Evolutionary conservation across 495 filamentous ascomycete species (phyloP).

Genomic region (Hypoxylon perforatum): DNA sequence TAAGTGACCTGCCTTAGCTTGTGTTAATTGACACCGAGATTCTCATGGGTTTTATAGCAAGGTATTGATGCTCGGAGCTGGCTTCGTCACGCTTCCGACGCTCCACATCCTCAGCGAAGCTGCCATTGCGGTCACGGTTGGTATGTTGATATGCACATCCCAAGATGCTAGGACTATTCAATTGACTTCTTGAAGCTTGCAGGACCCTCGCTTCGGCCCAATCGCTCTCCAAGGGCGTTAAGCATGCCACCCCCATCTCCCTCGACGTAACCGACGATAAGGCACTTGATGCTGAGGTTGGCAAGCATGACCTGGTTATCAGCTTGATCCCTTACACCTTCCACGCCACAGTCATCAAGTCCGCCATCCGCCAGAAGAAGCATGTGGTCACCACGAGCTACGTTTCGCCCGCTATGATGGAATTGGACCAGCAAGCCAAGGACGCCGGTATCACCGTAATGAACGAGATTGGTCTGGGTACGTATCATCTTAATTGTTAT

Average conservation of each 20-base stretch:
- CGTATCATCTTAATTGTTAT: constrained; percentile 47
- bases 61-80: constrained; percentile 79
- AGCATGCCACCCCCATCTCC: constrained; percentile 76
- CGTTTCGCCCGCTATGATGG: constrained; percentile 90
- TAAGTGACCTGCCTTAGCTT: constrained; percentile 6
- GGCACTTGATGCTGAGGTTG: constrained; percentile 81
- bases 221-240: constrained; percentile 76
- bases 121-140: constrained; percentile 83
- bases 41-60: constrained; percentile 29
- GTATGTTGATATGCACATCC: constrained; percentile 60
- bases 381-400: constrained; percentile 98
- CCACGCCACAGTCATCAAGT: constrained; percentile 91
- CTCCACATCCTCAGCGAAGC: constrained; percentile 80
- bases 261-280: constrained; percentile 81
- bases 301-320: constrained; percentile 82
- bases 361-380: constrained; percentile 92
- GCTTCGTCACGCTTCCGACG: constrained; percentile 85
- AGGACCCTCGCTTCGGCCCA: constrained; percentile 81
- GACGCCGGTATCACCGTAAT: constrained; percentile 95
- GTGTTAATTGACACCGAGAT: not conserved
- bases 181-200: constrained; percentile 69
- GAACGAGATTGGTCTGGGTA: constrained; percentile 91
- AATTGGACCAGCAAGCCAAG: constrained; percentile 84
- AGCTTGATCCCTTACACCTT: constrained; percentile 92
- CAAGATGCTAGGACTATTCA: not conserved